These are phyloP conservation scores for Otatea glauca DNA, from an alignment of 176 grass and related monocot genomes.

Conservation along the genomic window DNA sequence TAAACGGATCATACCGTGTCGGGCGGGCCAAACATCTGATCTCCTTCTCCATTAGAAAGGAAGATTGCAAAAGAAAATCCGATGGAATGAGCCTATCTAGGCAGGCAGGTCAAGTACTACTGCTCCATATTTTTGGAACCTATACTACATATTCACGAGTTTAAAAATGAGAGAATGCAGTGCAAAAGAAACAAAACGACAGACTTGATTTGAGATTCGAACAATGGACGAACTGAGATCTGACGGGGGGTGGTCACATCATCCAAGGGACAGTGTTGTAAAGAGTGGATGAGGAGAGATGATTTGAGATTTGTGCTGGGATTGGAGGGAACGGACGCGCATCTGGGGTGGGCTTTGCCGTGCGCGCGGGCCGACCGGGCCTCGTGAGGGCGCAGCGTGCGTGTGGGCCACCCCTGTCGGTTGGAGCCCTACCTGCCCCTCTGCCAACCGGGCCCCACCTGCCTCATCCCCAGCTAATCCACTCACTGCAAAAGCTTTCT, in stretches of 20 bases:
- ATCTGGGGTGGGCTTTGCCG: background rate
- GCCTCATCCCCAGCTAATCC: background rate
- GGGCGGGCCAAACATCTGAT: too few relatives aligned
- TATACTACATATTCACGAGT: background rate
- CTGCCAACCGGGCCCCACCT: background rate
- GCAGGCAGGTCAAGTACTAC: background rate
- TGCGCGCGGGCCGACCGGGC: background rate
- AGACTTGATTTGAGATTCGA: conserved; percentile 5
- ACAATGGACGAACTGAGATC: background rate
- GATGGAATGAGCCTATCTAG: background rate
- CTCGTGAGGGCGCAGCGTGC: background rate
- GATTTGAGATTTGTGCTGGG: background rate
- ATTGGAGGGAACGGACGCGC: background rate
- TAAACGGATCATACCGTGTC: too few relatives aligned
- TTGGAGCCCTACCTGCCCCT: background rate
- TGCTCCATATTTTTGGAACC: background rate
- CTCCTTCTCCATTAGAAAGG: background rate
- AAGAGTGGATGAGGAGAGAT: too few relatives aligned
- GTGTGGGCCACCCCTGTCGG: conserved; percentile 16
- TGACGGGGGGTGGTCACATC: background rate
- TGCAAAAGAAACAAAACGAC: background rate
- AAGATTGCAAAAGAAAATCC: background rate
- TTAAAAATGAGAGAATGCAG: background rate
- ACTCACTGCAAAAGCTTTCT: background rate
- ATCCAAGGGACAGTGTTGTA: too few relatives aligned